phyloP scores from a whole-genome alignment of 495 filamentous ascomycete species.

The Chaetomidium leptoderma region DNA sequence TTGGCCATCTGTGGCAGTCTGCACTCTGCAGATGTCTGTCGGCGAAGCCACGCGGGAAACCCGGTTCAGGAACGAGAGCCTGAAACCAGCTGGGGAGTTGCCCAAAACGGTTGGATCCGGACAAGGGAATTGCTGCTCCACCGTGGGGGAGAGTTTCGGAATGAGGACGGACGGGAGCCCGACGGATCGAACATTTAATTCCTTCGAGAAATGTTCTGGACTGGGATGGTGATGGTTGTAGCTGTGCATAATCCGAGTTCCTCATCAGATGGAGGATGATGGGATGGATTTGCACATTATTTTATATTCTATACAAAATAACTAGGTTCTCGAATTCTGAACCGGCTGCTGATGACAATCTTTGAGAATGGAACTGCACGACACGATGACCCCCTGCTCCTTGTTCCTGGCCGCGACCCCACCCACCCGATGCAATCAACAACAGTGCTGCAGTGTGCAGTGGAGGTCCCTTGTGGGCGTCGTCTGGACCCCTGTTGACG shows the following conservation, averaged over 20 bases:
- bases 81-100: conserved; percentile 1
- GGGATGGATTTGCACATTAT: too few relatives aligned
- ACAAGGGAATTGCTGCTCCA: conserved; percentile 10
- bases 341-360: not conserved
- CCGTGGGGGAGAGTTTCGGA: conserved; percentile 5
- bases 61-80: not conserved
- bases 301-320: too few relatives aligned
- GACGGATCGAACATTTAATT: too few relatives aligned
- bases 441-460: too few relatives aligned
- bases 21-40: too few relatives aligned
- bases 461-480: not conserved
- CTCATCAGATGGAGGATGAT: too few relatives aligned
- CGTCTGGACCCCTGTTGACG: not conserved
- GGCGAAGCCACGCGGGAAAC: too few relatives aligned
- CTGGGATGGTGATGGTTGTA: too few relatives aligned
- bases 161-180: not conserved
- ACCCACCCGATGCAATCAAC: conserved; percentile 9
- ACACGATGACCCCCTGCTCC: not conserved
- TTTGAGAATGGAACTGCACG: not conserved
- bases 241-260: too few relatives aligned
- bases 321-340: too few relatives aligned
- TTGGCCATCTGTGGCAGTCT: not conserved
- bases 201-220: too few relatives aligned
- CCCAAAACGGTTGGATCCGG: not conserved
- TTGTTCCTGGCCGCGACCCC: not conserved